Evolutionary conservation across 805 yeast species (phyloP).

Genomic region (Diddensiella santjacobensis): DNA sequence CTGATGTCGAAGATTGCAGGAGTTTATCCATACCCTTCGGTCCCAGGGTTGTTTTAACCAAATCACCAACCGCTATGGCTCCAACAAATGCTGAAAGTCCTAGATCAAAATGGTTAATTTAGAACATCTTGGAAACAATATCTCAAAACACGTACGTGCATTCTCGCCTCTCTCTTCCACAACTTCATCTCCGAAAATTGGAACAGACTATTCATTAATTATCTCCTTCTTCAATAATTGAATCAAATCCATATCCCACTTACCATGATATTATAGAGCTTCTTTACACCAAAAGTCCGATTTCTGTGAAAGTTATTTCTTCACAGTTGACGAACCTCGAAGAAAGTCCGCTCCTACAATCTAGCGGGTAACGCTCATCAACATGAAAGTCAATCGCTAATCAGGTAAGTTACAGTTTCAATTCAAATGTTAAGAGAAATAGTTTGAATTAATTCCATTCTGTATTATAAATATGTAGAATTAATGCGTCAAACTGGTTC

Average conservation of each 20-base stretch:
- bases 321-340: too few relatives aligned
- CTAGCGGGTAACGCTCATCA: too few relatives aligned
- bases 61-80: conserved; percentile 98
- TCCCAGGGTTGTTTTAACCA: conserved; percentile 90
- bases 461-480: too few relatives aligned
- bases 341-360: too few relatives aligned
- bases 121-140: background rate
- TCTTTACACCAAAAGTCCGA: too few relatives aligned
- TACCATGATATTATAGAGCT: background rate
- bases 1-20: conserved; percentile 79
- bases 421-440: too few relatives aligned
- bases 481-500: too few relatives aligned
- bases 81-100: conserved; percentile 89
- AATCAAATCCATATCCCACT: background rate
- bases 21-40: conserved; percentile 99
- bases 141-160: conserved; percentile 61
- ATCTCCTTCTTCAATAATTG: background rate
- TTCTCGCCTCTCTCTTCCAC: conserved; percentile 97
- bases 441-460: too few relatives aligned
- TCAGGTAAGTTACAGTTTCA: too few relatives aligned
- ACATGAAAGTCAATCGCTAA: too few relatives aligned
- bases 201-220: conserved; percentile 56
- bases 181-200: conserved; percentile 95
- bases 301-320: too few relatives aligned
- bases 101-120: conserved; percentile 10